Base-by-base conservation (phyloP, 2,329 filamentous ascomycete species). In the Ilyonectria robusta region DNA sequence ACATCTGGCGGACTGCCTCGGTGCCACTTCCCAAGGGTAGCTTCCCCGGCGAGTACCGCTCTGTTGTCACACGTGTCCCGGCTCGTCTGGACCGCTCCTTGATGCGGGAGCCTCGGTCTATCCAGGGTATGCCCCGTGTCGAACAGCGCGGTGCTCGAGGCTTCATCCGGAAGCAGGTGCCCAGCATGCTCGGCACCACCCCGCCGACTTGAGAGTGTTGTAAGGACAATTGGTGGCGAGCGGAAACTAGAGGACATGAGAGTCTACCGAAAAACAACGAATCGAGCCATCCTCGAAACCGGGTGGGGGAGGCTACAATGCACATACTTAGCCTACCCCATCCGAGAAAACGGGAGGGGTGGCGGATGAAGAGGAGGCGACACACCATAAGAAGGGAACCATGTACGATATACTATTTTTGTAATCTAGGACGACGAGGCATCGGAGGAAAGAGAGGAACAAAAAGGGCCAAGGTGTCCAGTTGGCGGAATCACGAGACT, bases 81-180 rank as follows among this genome's bases (percentile, higher is more conserved):
- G 90, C 93, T 8, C 95, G 93, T 76, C 87, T 99, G 10, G 96
- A 99, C 75, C 88, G 92, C 4, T 88, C 90, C 15, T 84, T 98
- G 53, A 97, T 98, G 94, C 94, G 94, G 79, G 95, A 98, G 81
- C 95, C 95, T 33, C 89, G 95, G 65, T 91, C 93, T 69, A 95
- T 97, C 44, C 94, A 97, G 79, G 95, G 95, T 40, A 91, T 94
- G n/a, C 94, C 94, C 26, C 83, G 88, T 37, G 85, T 87, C 19
- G 87, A 88, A 65, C 84, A 85, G 62, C 83, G 84, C n/a, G 80
- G 85, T 35, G 81, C 81, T 8, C 83, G 83, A 44, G 85, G 85
- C 31, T 79, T 90, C 55, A 75, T 86, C 59, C 80, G 88, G 70
- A 90, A 90, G 76, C 87, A 89, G 74, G 88, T 90, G 26, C 81